Evolutionary conservation across 192 early-diverging fungal genomes (phyloP).

Genomic region (Linderina pennispora): DNA sequence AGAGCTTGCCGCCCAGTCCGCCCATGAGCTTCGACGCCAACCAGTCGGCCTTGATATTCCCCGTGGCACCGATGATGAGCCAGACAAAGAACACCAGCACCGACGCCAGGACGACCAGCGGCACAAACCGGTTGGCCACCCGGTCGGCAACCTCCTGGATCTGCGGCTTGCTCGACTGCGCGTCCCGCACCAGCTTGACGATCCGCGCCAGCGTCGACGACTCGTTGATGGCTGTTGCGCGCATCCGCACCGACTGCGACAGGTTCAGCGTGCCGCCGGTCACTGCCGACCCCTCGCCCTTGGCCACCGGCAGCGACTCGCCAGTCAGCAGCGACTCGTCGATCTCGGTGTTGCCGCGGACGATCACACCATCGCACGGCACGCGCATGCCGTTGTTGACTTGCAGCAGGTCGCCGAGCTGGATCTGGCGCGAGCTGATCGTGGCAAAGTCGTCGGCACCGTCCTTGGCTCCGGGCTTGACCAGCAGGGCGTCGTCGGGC

Average conservation of each 20-base stretch:
- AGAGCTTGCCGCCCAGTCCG: conserved; percentile 16
- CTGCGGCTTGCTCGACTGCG: conserved; percentile 88
- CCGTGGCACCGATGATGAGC: conserved; percentile 48
- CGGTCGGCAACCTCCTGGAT: conserved; percentile 88
- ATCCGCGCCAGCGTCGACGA: conserved; percentile 88
- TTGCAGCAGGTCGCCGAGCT: conserved; percentile 42
- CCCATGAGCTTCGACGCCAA: conserved; percentile 43
- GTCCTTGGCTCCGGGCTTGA: conserved; percentile 1
- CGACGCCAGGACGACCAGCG: conserved; percentile 69
- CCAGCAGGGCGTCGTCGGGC: conserved; percentile 38
- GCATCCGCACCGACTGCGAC: conserved; percentile 69
- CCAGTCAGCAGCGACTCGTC: conserved; percentile 96
- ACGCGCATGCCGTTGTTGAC: conserved; percentile 62
- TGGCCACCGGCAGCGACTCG: conserved; percentile 80
- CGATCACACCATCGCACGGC: conserved; percentile 47
- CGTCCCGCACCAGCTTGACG: conserved; percentile 86
- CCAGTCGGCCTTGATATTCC: conserved; percentile 21
- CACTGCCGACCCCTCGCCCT: conserved; percentile 57
- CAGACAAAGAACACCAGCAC: conserved; percentile 73
- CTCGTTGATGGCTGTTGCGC: conserved; percentile 76
- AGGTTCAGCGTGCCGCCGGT: conserved; percentile 95
- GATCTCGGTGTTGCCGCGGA: conserved; percentile 43
- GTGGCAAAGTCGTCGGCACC: conserved; percentile 12
- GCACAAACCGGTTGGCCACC: conserved; percentile 90
- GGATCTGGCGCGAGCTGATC: conserved; percentile 30